These are phyloP conservation scores for Phytophthora syringae DNA, from an alignment of 352 stramenopile species.

Conservation along the genomic window DNA sequence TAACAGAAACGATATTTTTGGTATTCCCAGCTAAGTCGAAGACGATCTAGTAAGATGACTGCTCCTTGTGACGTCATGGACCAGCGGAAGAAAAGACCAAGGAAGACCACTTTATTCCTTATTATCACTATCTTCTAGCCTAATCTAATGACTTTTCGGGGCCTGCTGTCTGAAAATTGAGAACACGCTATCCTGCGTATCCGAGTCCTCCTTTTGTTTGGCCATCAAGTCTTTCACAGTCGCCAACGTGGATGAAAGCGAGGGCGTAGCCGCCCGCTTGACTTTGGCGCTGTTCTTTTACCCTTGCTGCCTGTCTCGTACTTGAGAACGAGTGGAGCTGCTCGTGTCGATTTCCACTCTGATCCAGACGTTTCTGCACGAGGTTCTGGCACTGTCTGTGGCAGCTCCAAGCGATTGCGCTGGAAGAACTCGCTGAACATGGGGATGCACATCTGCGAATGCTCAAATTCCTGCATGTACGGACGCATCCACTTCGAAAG, in stretches of 20 bases:
- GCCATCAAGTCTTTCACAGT: slow-evolving; percentile 40
- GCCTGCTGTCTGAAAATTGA: slow-evolving; percentile 33
- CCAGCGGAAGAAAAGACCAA: too few relatives aligned
- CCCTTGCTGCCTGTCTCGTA: slow-evolving; percentile 33
- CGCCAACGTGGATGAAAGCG: slow-evolving; percentile 35
- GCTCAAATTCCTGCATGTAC: slow-evolving; percentile 72
- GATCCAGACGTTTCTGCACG: slow-evolving; percentile 11
- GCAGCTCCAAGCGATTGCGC: slow-evolving; percentile 58
- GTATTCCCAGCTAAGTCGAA: too few relatives aligned
- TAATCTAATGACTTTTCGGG: slow-evolving; percentile 27
- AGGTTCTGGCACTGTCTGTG: slow-evolving; percentile 16
- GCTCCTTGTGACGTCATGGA: too few relatives aligned
- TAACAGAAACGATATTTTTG: too few relatives aligned
- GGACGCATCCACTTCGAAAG: slow-evolving; percentile 82
- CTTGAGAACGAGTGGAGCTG: slow-evolving; percentile 33
- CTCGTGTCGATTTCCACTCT: slow-evolving; percentile 18
- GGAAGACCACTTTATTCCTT: too few relatives aligned
- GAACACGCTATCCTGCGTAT: slow-evolving; percentile 26
- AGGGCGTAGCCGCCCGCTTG: slow-evolving; percentile 15
- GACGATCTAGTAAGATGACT: too few relatives aligned
- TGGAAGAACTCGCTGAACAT: slow-evolving; percentile 74
- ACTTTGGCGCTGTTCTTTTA: slow-evolving; percentile 21
- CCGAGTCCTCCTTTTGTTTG: slow-evolving; percentile 30
- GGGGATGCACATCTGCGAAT: slow-evolving; percentile 64
- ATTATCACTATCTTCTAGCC: neutral